A percentile compares a stretch with the other conserved stretches of the same genome.
phyloP scores from a whole-genome alignment of 2,329 filamentous ascomycete genomes.

The Penicillium aurantiogriseum region DNA sequence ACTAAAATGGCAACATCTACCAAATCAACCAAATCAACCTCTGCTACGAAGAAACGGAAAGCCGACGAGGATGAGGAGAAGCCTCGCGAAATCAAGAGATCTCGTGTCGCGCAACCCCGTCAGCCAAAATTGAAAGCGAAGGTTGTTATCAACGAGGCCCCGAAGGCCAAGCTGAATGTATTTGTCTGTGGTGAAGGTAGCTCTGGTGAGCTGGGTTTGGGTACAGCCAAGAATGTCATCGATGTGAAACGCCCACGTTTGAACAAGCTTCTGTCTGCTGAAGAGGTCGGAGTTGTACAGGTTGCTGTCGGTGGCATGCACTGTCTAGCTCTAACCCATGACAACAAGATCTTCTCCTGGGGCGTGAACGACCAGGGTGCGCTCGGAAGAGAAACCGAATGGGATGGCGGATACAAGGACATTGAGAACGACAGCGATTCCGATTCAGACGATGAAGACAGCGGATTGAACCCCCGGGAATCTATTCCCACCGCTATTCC shows the following conservation, averaged over 20 bases:
- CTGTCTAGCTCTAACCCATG: conserved; percentile 69
- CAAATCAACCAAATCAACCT: conserved; percentile 10
- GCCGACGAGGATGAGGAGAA: conserved; percentile 31
- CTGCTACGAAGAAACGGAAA: conserved; percentile 37
- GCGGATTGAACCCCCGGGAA: conserved; percentile 57
- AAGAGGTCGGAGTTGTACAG: conserved; percentile 66
- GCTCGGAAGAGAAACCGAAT: conserved; percentile 70
- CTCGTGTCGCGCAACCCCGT: conserved; percentile 25
- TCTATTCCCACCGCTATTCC: conserved; percentile 54
- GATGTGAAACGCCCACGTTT: conserved; percentile 73
- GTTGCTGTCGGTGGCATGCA: conserved; percentile 82
- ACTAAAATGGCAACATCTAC: background rate
- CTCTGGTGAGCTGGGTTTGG: conserved; percentile 79
- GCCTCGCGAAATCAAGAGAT: conserved; percentile 33
- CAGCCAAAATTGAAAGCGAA: conserved; percentile 35
- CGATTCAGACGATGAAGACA: conserved; percentile 54
- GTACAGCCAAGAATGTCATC: conserved; percentile 62
- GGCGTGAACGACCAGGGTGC: conserved; percentile 84
- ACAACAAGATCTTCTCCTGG: conserved; percentile 82
- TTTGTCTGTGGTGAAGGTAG: conserved; percentile 79
- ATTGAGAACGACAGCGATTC: conserved; percentile 44
- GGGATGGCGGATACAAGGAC: conserved; percentile 62
- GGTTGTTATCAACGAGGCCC: conserved; percentile 61
- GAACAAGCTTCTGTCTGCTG: conserved; percentile 59
- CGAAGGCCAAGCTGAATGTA: conserved; percentile 60